These are phyloP conservation scores for Pilatotrama ljubarskyi DNA, from an alignment of 768 basidiomycete genomes.

Conservation along the genomic window DNA sequence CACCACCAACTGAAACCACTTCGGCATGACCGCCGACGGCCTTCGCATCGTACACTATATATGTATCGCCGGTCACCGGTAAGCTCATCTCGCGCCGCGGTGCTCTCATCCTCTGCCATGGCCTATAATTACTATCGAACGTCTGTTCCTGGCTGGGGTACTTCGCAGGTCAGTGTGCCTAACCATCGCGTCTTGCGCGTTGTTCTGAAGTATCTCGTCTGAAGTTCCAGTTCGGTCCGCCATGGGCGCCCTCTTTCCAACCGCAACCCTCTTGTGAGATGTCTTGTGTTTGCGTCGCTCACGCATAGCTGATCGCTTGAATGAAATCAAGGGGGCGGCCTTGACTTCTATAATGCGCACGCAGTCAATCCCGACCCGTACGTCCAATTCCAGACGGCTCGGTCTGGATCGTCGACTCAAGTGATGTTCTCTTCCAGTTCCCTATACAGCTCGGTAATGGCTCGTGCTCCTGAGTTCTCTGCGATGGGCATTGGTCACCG, in stretches of 20 bases:
- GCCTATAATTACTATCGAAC: slow-evolving; percentile 28
- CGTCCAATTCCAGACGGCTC: slow-evolving; percentile 24
- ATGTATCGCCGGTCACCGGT: not conserved
- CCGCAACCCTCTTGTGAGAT: slow-evolving; percentile 55
- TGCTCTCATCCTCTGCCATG: not conserved
- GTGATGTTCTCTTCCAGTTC: slow-evolving; percentile 24
- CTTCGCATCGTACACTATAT: not conserved
- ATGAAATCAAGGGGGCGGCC: slow-evolving; percentile 63
- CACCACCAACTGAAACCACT: not conserved
- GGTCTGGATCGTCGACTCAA: not conserved
- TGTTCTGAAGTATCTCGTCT: not conserved
- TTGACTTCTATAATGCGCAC: slow-evolving; percentile 65
- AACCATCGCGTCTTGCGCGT: not conserved
- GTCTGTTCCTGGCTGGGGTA: slow-evolving; percentile 48
- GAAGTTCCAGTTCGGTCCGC: slow-evolving; percentile 36
- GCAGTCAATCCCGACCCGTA: slow-evolving; percentile 57
- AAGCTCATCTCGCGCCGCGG: not conserved
- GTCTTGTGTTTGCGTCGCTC: slow-evolving; percentile 35
- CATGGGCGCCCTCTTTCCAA: slow-evolving; percentile 36
- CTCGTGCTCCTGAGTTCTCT: slow-evolving; percentile 24
- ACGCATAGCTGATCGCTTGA: too few relatives aligned
- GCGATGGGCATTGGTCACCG: slow-evolving; percentile 52
- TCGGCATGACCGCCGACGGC: not conserved
- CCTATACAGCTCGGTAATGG: slow-evolving; percentile 40
- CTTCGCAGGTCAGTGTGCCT: slow-evolving; percentile 33